phyloP scores from a whole-genome alignment of 1,284 basidiomycete species.

The Cryptococcus wingfieldii region DNA sequence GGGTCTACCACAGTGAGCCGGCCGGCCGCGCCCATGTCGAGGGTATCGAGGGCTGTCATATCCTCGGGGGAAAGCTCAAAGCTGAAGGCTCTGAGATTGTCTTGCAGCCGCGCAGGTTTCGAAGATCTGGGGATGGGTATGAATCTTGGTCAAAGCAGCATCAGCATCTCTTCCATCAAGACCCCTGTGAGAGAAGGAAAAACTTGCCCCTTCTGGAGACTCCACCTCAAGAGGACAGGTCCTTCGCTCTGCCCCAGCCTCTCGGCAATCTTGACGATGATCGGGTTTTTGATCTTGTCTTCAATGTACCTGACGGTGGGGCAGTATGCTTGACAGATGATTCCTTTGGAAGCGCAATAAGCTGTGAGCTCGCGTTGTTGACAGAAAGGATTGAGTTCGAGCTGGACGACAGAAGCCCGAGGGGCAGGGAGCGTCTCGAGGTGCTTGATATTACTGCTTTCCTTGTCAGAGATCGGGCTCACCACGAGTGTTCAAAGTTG shows the following conservation, averaged over 20 bases:
- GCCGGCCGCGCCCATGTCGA: slow-evolving; percentile 55
- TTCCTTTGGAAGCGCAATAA: slow-evolving; percentile 64
- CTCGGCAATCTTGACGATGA: slow-evolving; percentile 55
- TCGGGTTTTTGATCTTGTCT: slow-evolving; percentile 54
- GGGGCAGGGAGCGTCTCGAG: slow-evolving; percentile 67
- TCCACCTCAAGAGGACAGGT: slow-evolving; percentile 77
- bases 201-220: slow-evolving; percentile 69
- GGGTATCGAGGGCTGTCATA: slow-evolving; percentile 55
- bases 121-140: slow-evolving; percentile 72
- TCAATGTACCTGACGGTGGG: slow-evolving; percentile 61
- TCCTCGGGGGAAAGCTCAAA: slow-evolving; percentile 63
- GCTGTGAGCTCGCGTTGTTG: slow-evolving; percentile 72
- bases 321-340: slow-evolving; percentile 73
- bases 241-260: slow-evolving; percentile 64
- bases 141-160: slow-evolving; percentile 48
- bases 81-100: slow-evolving; percentile 65
- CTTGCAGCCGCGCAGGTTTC: slow-evolving; percentile 60
- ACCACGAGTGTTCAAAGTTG: background rate
- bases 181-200: slow-evolving; percentile 54
- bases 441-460: slow-evolving; percentile 63
- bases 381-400: slow-evolving; percentile 81
- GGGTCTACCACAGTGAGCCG: slow-evolving; percentile 60
- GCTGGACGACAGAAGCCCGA: slow-evolving; percentile 74
- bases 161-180: slow-evolving; percentile 4
- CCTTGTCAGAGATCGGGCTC: background rate